Evolutionary conservation across 1,139 yeast genomes (phyloP).

Genomic region (Magnusiomyces ingens): DNA sequence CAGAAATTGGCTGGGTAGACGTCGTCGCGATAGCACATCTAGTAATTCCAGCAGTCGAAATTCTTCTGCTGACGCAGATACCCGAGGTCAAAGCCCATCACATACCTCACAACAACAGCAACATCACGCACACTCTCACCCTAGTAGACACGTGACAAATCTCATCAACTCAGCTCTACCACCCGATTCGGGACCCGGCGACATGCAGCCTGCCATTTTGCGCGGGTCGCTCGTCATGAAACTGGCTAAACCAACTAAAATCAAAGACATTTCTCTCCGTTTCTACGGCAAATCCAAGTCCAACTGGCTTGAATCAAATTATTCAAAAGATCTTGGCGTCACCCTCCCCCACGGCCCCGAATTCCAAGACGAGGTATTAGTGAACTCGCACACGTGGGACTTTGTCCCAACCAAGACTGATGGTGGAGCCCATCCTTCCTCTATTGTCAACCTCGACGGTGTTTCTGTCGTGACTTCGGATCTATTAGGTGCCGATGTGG

Average conservation of each 20-base stretch:
- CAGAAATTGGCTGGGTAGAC: conserved; percentile 16
- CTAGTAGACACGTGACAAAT: conserved; percentile 11
- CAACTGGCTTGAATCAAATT: conserved; percentile 65
- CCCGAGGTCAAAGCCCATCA: neutral
- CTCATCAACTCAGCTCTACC: conserved; percentile 7
- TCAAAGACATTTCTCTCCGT: conserved; percentile 53
- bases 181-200: conserved; percentile 21
- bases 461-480: conserved; percentile 29
- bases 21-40: conserved; percentile 20
- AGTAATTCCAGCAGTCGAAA: conserved; percentile 8
- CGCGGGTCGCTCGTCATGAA: conserved; percentile 74
- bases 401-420: conserved; percentile 23
- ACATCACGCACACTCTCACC: conserved; percentile 21
- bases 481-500: conserved; percentile 31
- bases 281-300: conserved; percentile 69
- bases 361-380: conserved; percentile 28
- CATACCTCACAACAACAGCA: conserved; percentile 15
- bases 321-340: neutral
- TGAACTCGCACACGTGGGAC: conserved; percentile 35
- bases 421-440: conserved; percentile 14
- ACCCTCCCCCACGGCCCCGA: conserved; percentile 22
- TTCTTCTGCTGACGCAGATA: too few species aligned
- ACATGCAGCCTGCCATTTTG: conserved; percentile 64
- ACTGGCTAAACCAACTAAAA: conserved; percentile 62
- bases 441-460: conserved; percentile 19